Base-by-base conservation (phyloP, 176 grass and related monocot species). In the maize (Zea mays) region DNA sequence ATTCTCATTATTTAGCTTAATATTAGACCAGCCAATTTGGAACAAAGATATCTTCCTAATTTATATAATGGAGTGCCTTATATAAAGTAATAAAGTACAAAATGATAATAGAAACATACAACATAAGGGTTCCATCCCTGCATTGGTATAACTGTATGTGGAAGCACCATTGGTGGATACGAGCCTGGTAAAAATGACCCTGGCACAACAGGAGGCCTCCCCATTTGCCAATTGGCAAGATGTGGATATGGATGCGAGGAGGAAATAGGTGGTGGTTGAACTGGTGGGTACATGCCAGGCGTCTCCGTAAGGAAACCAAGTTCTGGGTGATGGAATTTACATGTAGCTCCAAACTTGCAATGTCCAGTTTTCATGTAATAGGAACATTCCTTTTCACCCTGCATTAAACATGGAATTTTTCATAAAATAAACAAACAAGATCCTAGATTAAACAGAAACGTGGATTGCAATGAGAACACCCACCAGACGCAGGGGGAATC, bases 301-400 rank as follows among this genome's bases (percentile, higher is more conserved):
- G 78, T 55, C 59, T 76, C 73, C 10, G 82, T 51, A 62, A 79
- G 37, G 70, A 37, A 80, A 83, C 57, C 73, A 75, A 12, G 73
- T 71, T 91, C 85, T 72, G 93, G 84, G 67, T 91, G 91, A 81
- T 97, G 89, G 44, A 90, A 99, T 80, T 99, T 99, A 69, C 96
- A 99, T 65, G 83, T 86, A 55, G 78, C 58, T 72, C 83, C 89
- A 87, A 92, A 99, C 82, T 95, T 99, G 85, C 96, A 99, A 41
- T 89, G 79, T 14, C 92, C 92, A 59, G 92, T 99, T 90, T 95
- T 99, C 46, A 95, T 77, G 62, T 93, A 99, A 69, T 89, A 99
- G 78, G 85, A 83, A 63, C 92, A 99, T 50, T 90, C 96, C 81
- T 95, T 95, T 72, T 99, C 96, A 34, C 92, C 96, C 96, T 99